A percentile compares a stretch with the other conserved stretches of the same genome.
Evolutionary conservation across 257 asterid species (phyloP).

Genomic region (Solanum stenotomum): DNA sequence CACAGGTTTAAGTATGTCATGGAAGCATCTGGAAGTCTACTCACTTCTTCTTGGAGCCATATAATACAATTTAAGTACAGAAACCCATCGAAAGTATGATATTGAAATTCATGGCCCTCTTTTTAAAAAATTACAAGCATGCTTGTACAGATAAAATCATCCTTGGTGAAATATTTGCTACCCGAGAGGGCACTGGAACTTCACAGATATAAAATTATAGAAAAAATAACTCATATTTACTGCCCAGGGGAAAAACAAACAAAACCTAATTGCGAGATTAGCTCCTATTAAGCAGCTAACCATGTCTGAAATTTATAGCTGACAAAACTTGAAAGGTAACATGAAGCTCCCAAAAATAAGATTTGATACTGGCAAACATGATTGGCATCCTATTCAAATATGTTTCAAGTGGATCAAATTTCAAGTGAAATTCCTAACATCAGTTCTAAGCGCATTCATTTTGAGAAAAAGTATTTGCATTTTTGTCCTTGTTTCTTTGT

Average conservation of each 20-base stretch:
- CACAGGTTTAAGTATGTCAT: not conserved
- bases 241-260: not conserved
- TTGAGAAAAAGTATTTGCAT: not conserved
- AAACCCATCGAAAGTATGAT: not conserved
- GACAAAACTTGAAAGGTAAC: not conserved
- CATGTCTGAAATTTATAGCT: not conserved
- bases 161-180: not conserved
- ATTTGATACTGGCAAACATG: not conserved
- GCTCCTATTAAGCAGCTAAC: not conserved
- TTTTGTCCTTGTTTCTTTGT: not conserved
- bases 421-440: not conserved
- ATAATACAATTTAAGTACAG: not conserved
- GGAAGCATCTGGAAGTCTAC: not conserved
- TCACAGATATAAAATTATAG: not conserved
- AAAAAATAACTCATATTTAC: not conserved
- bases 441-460: not conserved
- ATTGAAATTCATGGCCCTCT: not conserved
- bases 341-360: not conserved
- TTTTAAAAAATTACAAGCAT: not conserved
- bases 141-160: not conserved
- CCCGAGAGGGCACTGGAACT: not conserved
- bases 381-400: not conserved
- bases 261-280: not conserved
- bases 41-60: not conserved
- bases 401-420: not conserved